These are phyloP conservation scores for Rhynchospora tenuis DNA, from an alignment of 176 grass and related monocot genomes.

Conservation along the genomic window DNA sequence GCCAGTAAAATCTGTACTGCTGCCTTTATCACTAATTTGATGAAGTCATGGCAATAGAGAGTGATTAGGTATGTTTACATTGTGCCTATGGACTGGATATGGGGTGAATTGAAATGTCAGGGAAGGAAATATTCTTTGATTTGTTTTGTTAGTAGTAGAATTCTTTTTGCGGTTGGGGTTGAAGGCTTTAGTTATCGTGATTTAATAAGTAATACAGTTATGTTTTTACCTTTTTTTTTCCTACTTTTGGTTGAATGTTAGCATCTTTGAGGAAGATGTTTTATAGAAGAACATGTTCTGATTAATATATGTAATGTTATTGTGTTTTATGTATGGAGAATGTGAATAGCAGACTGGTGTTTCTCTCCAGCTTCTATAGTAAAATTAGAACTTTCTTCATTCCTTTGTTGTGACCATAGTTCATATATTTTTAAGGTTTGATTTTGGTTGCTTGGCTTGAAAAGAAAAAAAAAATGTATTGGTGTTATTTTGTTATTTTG, in stretches of 20 bases:
- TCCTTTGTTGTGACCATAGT: not conserved
- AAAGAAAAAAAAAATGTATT: not conserved
- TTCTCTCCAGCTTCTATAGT: not conserved
- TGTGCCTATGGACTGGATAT: conserved; percentile 24
- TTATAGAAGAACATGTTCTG: conserved; percentile 28
- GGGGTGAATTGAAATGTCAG: conserved; percentile 23
- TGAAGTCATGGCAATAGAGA: not conserved
- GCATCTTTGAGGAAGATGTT: conserved; percentile 47
- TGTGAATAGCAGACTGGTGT: conserved; percentile 1
- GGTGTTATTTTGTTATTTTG: not conserved
- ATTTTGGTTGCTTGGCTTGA: not conserved
- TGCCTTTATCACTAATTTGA: not conserved
- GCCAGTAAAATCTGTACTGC: not conserved
- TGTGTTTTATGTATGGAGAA: not conserved
- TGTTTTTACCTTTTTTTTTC: conserved; percentile 23
- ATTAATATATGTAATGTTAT: conserved; percentile 18
- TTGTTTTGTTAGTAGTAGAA: conserved; percentile 49
- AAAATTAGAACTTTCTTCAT: not conserved
- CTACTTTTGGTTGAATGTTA: conserved; percentile 26
- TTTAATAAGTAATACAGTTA: conserved; percentile 35
- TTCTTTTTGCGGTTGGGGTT: conserved; percentile 30
- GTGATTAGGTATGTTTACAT: conserved; percentile 12
- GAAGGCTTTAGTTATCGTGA: conserved; percentile 28
- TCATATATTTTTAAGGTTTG: not conserved
- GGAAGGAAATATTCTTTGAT: conserved; percentile 60